Evolutionary conservation across 1,139 yeast genomes (phyloP).

Genomic region (Candida tetrigidarum): DNA sequence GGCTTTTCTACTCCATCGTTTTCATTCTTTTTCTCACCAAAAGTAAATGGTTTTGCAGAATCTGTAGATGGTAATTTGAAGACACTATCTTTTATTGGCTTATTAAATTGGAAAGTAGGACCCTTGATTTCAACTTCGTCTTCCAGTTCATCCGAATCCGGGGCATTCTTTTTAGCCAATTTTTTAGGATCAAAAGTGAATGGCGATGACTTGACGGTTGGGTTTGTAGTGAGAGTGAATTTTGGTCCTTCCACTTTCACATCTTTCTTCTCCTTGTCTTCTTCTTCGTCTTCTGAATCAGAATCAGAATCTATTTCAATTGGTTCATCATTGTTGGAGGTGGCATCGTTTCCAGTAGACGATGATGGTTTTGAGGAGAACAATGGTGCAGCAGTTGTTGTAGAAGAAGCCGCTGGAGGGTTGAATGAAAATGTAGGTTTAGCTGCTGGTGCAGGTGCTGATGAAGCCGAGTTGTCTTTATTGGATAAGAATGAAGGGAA

Average conservation of each 20-base stretch:
- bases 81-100: constrained; percentile 49
- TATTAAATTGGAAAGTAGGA: constrained; percentile 61
- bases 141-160: constrained; percentile 52
- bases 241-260: constrained; percentile 67
- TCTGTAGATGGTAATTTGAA: constrained; percentile 41
- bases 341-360: constrained; percentile 5
- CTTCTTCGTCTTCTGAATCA: constrained; percentile 42
- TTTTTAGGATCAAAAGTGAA: constrained; percentile 59
- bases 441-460: no score
- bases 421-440: constrained; percentile 10
- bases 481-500: constrained; percentile 9
- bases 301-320: constrained; percentile 21
- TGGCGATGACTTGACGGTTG: constrained; percentile 60
- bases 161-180: constrained; percentile 32
- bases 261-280: constrained; percentile 39
- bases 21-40: constrained; percentile 3
- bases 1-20: constrained; percentile 2
- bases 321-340: constrained; percentile 13
- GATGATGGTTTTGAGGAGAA: constrained; percentile 5
- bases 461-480: no score
- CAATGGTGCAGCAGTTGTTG: constrained; percentile 2
- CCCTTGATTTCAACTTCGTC: constrained; percentile 66
- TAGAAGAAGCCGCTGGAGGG: constrained; percentile 5
- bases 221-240: constrained; percentile 56
- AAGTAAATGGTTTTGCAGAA: constrained; percentile 4